Conservation (phyloP, 2,329 filamentous ascomycete genomes). For the Macrophomina tecta region DNA sequence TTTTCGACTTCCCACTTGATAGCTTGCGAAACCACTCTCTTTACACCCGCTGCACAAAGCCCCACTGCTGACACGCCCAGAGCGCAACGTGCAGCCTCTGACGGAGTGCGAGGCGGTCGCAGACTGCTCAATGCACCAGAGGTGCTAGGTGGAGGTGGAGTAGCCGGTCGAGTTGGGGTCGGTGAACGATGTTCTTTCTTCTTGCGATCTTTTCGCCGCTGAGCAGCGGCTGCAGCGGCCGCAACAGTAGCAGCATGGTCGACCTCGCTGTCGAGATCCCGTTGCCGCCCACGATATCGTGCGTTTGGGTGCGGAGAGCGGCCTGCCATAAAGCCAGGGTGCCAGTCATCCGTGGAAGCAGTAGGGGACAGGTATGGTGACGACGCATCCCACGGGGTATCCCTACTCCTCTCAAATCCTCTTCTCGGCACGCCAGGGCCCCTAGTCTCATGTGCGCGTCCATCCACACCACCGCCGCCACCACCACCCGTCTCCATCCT, state of each 20-base stretch:
- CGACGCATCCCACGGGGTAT: not conserved
- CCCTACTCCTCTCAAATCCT: not conserved
- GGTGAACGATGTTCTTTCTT: not conserved
- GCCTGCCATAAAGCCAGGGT: not conserved
- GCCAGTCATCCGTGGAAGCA: not conserved
- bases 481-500: not conserved
- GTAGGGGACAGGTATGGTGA: not conserved
- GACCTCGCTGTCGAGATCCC: not conserved
- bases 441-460: not conserved
- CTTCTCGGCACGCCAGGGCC: too few species aligned
- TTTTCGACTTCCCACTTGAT: conserved; percentile 15
- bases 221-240: not conserved
- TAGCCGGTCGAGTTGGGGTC: not conserved
- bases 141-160: not conserved
- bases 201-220: not conserved
- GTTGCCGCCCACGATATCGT: not conserved
- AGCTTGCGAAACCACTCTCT: conserved; percentile 1
- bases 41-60: conserved; percentile 3
- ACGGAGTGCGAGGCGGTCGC: conserved; percentile 2
- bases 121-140: not conserved
- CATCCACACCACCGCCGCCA: not conserved
- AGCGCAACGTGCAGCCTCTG: conserved; percentile 4
- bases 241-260: not conserved
- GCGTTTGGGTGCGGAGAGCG: not conserved
- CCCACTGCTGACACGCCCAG: not conserved